Evolutionary conservation across 75 land plant species (phyloP).

Genomic region (Pinus tabuliformis): DNA sequence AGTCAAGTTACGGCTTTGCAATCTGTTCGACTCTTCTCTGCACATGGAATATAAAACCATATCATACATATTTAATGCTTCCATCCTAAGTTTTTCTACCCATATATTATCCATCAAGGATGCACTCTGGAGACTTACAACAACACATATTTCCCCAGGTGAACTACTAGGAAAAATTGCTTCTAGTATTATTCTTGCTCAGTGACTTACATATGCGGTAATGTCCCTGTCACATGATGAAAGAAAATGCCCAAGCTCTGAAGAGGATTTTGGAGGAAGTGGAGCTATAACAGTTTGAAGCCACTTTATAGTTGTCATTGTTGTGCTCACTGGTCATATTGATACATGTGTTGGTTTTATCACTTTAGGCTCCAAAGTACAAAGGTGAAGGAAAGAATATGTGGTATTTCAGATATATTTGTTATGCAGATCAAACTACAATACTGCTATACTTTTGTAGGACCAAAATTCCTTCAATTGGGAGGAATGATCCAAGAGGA

Average conservation of each 20-base stretch:
- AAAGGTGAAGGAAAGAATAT: too few species aligned
- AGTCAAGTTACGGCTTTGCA: slow-evolving; percentile 68
- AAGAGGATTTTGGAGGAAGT: slow-evolving; percentile 72
- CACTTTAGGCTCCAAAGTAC: too few species aligned
- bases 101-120: slow-evolving; percentile 72
- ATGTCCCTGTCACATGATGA: slow-evolving; percentile 77
- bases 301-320: slow-evolving; percentile 98
- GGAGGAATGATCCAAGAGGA: too few species aligned
- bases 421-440: too few species aligned
- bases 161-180: slow-evolving; percentile 72
- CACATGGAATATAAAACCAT: slow-evolving; percentile 88
- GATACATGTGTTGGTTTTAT: too few species aligned
- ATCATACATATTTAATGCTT: slow-evolving; percentile 83
- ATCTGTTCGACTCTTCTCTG: slow-evolving; percentile 64
- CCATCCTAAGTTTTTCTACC: slow-evolving; percentile 87
- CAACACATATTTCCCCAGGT: slow-evolving; percentile 44
- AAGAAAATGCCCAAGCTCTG: slow-evolving; percentile 58
- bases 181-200: slow-evolving; percentile 79
- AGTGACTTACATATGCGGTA: slow-evolving; percentile 52
- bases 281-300: slow-evolving; percentile 77
- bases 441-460: too few species aligned
- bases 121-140: slow-evolving; percentile 38
- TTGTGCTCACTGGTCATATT: slow-evolving; percentile 84
- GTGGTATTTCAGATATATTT: too few species aligned
- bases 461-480: too few species aligned